phyloP scores from a whole-genome alignment of 805 yeast species.

The Saccharomycopsis oosterbeekiorum region DNA sequence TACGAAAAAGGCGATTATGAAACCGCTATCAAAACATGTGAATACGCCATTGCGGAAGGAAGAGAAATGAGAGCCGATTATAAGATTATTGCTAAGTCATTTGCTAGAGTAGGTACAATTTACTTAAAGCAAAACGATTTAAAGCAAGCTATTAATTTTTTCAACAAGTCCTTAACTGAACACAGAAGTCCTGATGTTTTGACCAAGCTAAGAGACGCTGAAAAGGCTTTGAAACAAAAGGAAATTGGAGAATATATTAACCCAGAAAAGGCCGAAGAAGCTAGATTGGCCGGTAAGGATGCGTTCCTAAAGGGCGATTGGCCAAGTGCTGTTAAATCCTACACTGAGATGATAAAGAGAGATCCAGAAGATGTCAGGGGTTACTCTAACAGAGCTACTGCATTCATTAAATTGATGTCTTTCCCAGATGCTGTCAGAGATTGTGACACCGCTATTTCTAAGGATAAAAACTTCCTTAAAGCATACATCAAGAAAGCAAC shows the following conservation, averaged over 20 bases:
- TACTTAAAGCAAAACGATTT: constrained; percentile 69
- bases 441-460: constrained; percentile 79
- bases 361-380: constrained; percentile 97
- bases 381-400: constrained; percentile 97
- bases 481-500: constrained; percentile 96
- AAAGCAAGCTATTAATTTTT: constrained; percentile 61
- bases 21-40: constrained; percentile 71
- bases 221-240: constrained; percentile 69
- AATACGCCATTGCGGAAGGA: constrained; percentile 79
- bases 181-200: constrained; percentile 93
- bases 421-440: constrained; percentile 95
- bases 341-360: constrained; percentile 92
- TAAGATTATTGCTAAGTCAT: constrained; percentile 83
- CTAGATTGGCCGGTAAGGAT: constrained; percentile 87
- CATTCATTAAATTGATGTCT: constrained; percentile 84
- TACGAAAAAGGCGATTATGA: constrained; percentile 91
- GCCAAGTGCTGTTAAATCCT: constrained; percentile 93
- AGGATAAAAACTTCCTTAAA: constrained; percentile 83
- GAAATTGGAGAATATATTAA: constrained; percentile 75
- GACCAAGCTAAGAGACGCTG: constrained; percentile 77
- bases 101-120: constrained; percentile 80
- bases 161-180: constrained; percentile 89
- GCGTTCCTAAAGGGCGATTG: constrained; percentile 84
- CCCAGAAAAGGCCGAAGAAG: constrained; percentile 91
- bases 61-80: constrained; percentile 87